These are phyloP conservation scores for Neurospora intermedia DNA, from an alignment of 495 filamentous ascomycete genomes.

Conservation along the genomic window DNA sequence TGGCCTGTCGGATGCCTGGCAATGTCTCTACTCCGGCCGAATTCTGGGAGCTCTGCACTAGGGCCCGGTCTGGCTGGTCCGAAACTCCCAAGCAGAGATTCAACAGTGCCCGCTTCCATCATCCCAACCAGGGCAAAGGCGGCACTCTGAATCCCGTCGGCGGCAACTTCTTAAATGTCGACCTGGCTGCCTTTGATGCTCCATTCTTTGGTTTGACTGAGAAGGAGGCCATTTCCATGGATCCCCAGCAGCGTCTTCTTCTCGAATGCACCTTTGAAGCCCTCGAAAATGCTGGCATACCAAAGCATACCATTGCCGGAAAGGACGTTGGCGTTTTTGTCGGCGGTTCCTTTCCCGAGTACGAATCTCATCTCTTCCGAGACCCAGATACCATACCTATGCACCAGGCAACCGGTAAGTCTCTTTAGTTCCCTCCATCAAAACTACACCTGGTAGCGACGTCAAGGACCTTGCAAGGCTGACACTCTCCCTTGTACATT, in stretches of 20 bases:
- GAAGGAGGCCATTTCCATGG: conserved; percentile 65
- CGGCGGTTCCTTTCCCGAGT: conserved; percentile 78
- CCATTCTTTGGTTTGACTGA: conserved; percentile 76
- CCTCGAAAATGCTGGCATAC: conserved; percentile 76
- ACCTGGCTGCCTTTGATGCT: conserved; percentile 70
- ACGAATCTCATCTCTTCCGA: conserved; percentile 66
- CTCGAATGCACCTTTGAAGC: conserved; percentile 79
- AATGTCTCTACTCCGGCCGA: conserved; percentile 43
- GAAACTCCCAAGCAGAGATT: conserved; percentile 63
- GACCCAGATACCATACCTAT: conserved; percentile 56
- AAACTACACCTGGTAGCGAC: neutral
- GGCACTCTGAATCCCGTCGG: conserved; percentile 66
- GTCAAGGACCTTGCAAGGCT: neutral
- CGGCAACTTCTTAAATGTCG: conserved; percentile 63
- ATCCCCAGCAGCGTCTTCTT: conserved; percentile 73
- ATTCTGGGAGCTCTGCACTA: conserved; percentile 49
- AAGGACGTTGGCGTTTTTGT: conserved; percentile 76
- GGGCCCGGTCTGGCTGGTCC: conserved; percentile 47
- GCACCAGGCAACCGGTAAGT: conserved; percentile 36
- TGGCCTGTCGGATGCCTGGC: conserved; percentile 43
- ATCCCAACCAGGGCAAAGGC: conserved; percentile 63
- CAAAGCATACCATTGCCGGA: conserved; percentile 62
- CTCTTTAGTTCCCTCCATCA: neutral
- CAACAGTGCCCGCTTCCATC: conserved; percentile 53
- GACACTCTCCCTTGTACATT: neutral